Evolutionary conservation across 371 early-diverging fungal genomes (phyloP).

Genomic region (Mucor lusitanicus): DNA sequence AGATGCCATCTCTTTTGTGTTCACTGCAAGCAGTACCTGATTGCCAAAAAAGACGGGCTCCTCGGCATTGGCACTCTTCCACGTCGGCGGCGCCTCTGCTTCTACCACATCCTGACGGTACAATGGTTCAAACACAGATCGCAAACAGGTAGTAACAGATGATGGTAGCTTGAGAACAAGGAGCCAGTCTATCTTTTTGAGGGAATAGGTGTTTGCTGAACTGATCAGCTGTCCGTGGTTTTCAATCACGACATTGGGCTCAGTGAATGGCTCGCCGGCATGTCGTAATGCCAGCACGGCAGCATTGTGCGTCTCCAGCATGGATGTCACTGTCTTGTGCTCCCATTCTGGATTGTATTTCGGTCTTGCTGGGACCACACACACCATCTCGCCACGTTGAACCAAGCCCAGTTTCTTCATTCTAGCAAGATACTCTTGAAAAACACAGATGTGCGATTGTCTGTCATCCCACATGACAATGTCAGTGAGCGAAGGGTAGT

Average conservation of each 20-base stretch:
- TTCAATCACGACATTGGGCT: neutral
- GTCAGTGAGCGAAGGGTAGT: conserved; percentile 38
- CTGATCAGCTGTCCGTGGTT: neutral
- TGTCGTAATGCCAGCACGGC: conserved; percentile 19
- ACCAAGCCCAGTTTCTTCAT: conserved; percentile 23
- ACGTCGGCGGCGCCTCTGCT: too few relatives aligned
- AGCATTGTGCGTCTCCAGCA: conserved; percentile 47
- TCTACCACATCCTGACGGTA: neutral
- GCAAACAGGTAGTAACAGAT: neutral
- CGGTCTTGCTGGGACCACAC: conserved; percentile 45
- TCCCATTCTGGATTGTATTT: conserved; percentile 54
- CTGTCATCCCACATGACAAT: conserved; percentile 70
- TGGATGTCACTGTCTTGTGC: conserved; percentile 35
- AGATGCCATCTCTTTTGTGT: neutral
- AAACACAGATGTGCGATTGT: conserved; percentile 42
- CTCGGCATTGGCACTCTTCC: conserved; percentile 7
- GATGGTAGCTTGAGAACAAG: neutral
- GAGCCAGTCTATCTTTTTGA: neutral
- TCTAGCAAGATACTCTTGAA: conserved; percentile 42
- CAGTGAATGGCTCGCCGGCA: neutral
- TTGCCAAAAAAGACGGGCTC: conserved; percentile 6
- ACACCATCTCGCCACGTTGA: conserved; percentile 28
- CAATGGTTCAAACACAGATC: neutral
- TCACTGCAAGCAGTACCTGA: neutral
- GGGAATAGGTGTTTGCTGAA: neutral